Conservation (phyloP, 441 rosid genomes). For the Viola pubescens region DNA sequence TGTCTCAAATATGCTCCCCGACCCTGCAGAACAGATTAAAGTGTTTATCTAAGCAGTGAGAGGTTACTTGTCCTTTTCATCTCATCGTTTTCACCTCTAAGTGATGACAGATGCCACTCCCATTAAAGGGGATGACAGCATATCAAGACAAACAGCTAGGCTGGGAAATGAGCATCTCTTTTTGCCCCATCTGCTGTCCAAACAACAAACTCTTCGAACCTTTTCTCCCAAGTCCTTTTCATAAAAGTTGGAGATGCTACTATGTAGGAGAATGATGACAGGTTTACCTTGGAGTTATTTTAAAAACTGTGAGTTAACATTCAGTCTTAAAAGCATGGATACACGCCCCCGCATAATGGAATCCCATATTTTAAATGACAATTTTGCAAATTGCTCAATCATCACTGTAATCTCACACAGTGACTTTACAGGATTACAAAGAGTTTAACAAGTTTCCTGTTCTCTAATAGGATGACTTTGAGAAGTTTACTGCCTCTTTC, state of each 20-base stretch:
- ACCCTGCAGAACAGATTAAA: constrained; percentile 37
- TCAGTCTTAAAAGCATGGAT: background rate
- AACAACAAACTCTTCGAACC: background rate
- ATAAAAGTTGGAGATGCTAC: background rate
- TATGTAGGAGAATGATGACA: background rate
- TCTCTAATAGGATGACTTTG: background rate
- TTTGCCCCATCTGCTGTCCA: background rate
- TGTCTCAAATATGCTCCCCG: constrained; percentile 91
- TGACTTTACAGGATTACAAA: background rate
- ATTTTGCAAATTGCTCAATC: background rate
- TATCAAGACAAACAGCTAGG: background rate
- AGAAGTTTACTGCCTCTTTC: background rate
- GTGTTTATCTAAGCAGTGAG: background rate
- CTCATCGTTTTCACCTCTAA: background rate
- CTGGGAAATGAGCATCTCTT: background rate
- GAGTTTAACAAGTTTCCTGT: too few relatives aligned
- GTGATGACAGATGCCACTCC: background rate
- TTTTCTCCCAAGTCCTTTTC: background rate
- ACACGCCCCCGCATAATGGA: background rate
- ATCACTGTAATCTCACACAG: background rate
- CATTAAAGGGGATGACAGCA: background rate
- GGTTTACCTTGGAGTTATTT: background rate
- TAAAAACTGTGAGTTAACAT: background rate
- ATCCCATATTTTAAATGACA: background rate
- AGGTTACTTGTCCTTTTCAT: background rate